A percentile compares a stretch with the other conserved stretches of the same genome.
Conservation (phyloP, 2,329 filamentous ascomycete genomes). For the Waltergamsia citrina region DNA sequence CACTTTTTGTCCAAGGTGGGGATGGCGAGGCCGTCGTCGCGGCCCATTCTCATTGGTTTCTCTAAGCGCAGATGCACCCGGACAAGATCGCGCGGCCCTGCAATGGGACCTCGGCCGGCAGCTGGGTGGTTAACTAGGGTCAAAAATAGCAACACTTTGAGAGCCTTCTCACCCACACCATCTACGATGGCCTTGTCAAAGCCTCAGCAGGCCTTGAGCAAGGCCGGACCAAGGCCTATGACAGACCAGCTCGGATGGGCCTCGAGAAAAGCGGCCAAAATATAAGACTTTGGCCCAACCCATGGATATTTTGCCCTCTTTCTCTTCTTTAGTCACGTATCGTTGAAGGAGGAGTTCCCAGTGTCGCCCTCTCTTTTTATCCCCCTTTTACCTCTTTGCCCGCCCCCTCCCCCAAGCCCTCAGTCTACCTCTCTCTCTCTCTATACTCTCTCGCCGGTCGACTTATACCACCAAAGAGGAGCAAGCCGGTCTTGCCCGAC, state of each 20-base stretch:
- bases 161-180: too few relatives aligned
- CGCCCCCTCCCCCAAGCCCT: conserved; percentile 20
- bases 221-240: too few relatives aligned
- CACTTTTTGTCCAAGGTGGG: conserved; percentile 19
- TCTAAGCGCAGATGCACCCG: conserved; percentile 32
- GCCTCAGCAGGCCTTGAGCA: too few relatives aligned
- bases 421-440: conserved; percentile 6
- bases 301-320: conserved; percentile 29
- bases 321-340: conserved; percentile 24
- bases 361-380: conserved; percentile 31
- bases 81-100: conserved; percentile 10
- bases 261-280: conserved; percentile 35
- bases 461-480: too few relatives aligned
- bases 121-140: conserved; percentile 1
- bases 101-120: conserved; percentile 9
- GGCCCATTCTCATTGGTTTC: conserved; percentile 31
- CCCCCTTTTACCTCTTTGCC: conserved; percentile 18
- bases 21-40: conserved; percentile 12
- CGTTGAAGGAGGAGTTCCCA: conserved; percentile 34
- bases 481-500: conserved; percentile 54
- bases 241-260: conserved; percentile 13
- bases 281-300: conserved; percentile 47
- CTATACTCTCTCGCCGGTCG: too few relatives aligned
- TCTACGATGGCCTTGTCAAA: too few relatives aligned
- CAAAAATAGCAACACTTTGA: conserved; percentile 11